Evolutionary conservation across 345 rosid species (phyloP), one percentile per base, ranked within the genome.

Genomic region (Crucihimalaya himalaica): DNA sequence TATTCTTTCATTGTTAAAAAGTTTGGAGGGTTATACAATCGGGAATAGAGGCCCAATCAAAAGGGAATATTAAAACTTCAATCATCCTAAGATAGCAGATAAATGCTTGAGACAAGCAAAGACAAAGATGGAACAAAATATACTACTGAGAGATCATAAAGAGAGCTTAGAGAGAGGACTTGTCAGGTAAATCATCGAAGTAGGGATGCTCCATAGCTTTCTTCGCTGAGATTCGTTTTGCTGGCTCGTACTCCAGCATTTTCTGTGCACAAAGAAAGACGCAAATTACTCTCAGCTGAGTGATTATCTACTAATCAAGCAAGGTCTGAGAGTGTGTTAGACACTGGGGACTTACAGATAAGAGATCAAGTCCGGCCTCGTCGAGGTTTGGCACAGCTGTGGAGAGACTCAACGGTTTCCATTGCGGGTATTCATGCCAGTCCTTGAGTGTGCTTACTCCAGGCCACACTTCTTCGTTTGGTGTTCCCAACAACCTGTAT

Each of bases 361-460:
- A 82, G 65, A 95, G 86, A 83, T 95, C 88, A 39, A 88, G 62
- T 47, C 99, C 99, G 13, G 89, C 78, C 35, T 82, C 68, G 5
- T 90, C 94, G 63, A 95, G 82, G 61, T 83, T 80, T 39, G 92
- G 89, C 40, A 95, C 92, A 71, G 84, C 89, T 9, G 88, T 66
- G 39, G 91, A 81, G 75, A 95, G 80, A 66, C 76, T 81, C 73
- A 85, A 87, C 9, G 96, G 87, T 61, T 76, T 92, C 99, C 99
- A 95, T 23, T 90, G 94, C 0, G 99, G 98, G 82, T 95, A 95
- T 75, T 88, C 99, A 39, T 95, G 99, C 99, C 99, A 95, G 84
- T 92, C 92, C 84, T 87, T 73, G 72, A 95, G 84, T 58, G 55
- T 79, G 86, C 98, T 86, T 21, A 95, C 97, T 68, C 97, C 99